Percentiles rank a stretch among this genome's conserved stretches.
phyloP scores from a whole-genome alignment of 345 rosid genomes.

The Rhodomyrtus tomentosa region DNA sequence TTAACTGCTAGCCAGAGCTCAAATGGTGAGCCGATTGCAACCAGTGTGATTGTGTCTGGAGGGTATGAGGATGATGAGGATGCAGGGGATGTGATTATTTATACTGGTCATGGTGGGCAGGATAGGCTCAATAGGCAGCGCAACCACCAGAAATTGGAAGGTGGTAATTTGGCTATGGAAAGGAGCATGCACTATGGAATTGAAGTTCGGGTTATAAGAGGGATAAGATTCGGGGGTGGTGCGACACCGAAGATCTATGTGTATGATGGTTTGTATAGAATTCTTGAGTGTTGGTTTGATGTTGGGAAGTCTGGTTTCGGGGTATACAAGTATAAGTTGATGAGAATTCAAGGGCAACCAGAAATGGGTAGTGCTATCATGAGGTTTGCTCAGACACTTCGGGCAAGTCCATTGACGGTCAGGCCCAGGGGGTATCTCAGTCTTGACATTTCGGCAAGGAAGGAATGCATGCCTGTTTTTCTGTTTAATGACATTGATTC shows the following conservation, averaged over 20 bases:
- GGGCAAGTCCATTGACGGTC: constrained; percentile 35
- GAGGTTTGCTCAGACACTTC: constrained; percentile 57
- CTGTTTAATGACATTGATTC: constrained; percentile 68
- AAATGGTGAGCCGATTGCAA: constrained; percentile 75
- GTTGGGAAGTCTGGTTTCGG: constrained; percentile 90
- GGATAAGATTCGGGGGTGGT: constrained; percentile 47
- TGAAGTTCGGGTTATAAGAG: constrained; percentile 65
- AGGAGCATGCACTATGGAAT: constrained; percentile 76
- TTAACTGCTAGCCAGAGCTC: constrained; percentile 51
- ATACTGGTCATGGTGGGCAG: constrained; percentile 89
- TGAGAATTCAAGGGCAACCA: constrained; percentile 67
- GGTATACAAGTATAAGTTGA: constrained; percentile 61
- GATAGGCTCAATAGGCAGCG: constrained; percentile 54
- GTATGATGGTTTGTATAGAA: constrained; percentile 82
- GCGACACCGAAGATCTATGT: constrained; percentile 53
- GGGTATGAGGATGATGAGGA: constrained; percentile 89
- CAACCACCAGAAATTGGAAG: constrained; percentile 70
- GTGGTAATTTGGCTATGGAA: constrained; percentile 82
- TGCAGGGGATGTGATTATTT: constrained; percentile 53
- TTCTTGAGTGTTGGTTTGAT: constrained; percentile 81
- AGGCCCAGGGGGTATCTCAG: constrained; percentile 66
- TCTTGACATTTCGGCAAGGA: constrained; percentile 59
- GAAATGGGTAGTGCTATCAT: constrained; percentile 72
- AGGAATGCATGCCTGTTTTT: constrained; percentile 51
- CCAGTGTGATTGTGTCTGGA: constrained; percentile 80